Conservation (phyloP, 2,329 filamentous ascomycete species). For the Aspergillus aculeatinus region DNA sequence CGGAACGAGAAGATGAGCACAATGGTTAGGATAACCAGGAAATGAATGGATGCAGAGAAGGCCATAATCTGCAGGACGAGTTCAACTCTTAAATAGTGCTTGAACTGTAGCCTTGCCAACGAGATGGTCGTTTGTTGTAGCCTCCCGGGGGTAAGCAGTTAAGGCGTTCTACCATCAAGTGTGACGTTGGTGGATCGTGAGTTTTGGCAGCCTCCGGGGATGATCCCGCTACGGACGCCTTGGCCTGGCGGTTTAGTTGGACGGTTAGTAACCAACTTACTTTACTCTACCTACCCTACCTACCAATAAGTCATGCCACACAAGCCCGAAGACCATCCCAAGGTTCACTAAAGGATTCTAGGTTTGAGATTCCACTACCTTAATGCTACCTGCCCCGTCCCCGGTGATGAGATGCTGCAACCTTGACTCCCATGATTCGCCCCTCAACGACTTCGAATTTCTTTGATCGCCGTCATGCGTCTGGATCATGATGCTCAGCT, state of each 20-base stretch:
- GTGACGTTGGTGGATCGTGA: not conserved
- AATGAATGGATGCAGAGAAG: conserved; percentile 8
- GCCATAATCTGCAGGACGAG: conserved; percentile 9
- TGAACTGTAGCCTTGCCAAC: not conserved
- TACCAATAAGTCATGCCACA: not conserved
- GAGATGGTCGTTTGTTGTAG: not conserved
- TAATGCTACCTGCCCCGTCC: not conserved
- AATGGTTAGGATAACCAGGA: conserved; percentile 8
- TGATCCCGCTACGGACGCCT: not conserved
- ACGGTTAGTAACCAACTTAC: not conserved
- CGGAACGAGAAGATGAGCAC: conserved; percentile 12
- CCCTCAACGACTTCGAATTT: not conserved
- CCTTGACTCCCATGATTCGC: not conserved
- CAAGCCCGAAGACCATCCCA: not conserved
- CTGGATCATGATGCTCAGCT: not conserved
- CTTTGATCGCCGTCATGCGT: not conserved
- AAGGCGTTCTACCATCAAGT: not conserved
- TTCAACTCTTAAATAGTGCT: not conserved
- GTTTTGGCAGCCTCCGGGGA: not conserved
- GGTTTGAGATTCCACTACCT: not conserved
- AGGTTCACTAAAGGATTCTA: not conserved
- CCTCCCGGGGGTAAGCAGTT: not conserved
- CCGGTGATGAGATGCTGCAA: not conserved
- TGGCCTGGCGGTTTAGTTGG: not conserved
- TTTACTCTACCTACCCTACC: not conserved